A percentile compares a stretch with the other conserved stretches of the same genome.
Evolutionary conservation across 305 asterid genomes (phyloP).

Genomic region (Fraxinus xanthoxyloides): DNA sequence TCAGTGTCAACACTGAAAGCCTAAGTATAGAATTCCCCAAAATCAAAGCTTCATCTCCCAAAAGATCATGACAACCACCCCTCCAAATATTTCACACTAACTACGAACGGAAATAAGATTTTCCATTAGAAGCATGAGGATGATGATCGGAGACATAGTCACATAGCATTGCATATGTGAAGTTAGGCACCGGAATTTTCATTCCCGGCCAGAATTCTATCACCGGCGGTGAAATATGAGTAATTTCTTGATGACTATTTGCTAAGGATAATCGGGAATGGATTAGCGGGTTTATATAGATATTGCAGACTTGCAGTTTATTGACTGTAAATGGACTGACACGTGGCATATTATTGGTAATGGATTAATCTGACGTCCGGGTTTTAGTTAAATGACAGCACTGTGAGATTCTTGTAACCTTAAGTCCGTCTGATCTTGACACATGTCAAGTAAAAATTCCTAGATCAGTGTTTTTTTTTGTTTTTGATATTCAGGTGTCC

Average conservation of each 20-base stretch:
- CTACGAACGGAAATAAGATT: background rate
- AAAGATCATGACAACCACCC: constrained; percentile 9
- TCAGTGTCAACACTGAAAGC: constrained; percentile 4
- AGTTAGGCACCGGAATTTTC: constrained; percentile 27
- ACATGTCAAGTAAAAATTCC: constrained; percentile 1
- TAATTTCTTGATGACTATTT: background rate
- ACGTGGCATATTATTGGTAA: constrained; percentile 39
- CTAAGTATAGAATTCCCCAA: constrained; percentile 15
- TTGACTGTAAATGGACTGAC: constrained; percentile 39
- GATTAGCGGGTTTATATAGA: background rate
- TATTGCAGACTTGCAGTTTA: constrained; percentile 7
- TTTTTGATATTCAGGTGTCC: no score
- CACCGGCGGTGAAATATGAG: constrained; percentile 25
- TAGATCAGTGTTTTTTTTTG: no score
- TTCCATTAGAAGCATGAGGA: constrained; percentile 51
- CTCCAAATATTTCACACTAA: constrained; percentile 1
- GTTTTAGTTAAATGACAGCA: constrained; percentile 29
- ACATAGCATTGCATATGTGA: constrained; percentile 37
- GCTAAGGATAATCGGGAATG: background rate
- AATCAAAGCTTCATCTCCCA: constrained; percentile 16
- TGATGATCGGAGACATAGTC: constrained; percentile 50
- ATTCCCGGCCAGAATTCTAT: constrained; percentile 48
- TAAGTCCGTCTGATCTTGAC: background rate
- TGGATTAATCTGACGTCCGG: constrained; percentile 29
- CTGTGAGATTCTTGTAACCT: background rate